These are phyloP conservation scores for Xanthoparmelia taractica DNA, from an alignment of 495 filamentous ascomycete genomes.

Conservation along the genomic window DNA sequence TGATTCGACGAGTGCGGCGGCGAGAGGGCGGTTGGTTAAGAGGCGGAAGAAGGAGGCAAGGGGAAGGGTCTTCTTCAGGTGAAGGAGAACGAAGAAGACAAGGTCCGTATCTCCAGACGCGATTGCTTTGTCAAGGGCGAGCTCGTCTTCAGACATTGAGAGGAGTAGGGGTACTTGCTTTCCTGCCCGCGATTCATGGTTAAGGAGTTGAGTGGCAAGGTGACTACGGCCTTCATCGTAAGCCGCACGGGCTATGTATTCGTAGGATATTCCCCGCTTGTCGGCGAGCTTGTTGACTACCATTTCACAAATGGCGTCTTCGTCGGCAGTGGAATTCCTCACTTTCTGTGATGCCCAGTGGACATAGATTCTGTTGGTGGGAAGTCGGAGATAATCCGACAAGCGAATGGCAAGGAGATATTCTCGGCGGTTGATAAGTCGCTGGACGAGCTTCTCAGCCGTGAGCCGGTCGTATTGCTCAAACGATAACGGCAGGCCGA, in stretches of 20 bases:
- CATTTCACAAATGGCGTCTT: slow-evolving; percentile 77
- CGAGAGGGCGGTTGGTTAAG: slow-evolving; percentile 78
- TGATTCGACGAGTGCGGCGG: slow-evolving; percentile 82
- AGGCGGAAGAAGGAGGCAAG: slow-evolving; percentile 87
- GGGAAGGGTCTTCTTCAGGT: slow-evolving; percentile 84
- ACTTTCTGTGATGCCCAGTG: slow-evolving; percentile 97
- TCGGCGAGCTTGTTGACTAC: slow-evolving; percentile 81
- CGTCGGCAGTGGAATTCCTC: slow-evolving; percentile 70
- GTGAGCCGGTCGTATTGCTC: slow-evolving; percentile 85
- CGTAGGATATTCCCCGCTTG: slow-evolving; percentile 89
- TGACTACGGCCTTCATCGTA: slow-evolving; percentile 86
- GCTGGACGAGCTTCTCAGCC: slow-evolving; percentile 74
- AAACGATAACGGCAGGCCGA: slow-evolving; percentile 85
- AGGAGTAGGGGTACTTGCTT: slow-evolving; percentile 93
- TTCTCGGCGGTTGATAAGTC: slow-evolving; percentile 80
- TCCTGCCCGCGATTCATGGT: slow-evolving; percentile 87
- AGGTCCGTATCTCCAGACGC: slow-evolving; percentile 93
- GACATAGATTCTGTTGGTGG: slow-evolving; percentile 84
- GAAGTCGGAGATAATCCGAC: slow-evolving; percentile 79
- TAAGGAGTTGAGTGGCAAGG: slow-evolving; percentile 81
- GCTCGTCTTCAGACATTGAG: slow-evolving; percentile 90
- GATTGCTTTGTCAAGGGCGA: slow-evolving; percentile 94
- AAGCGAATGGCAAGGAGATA: slow-evolving; percentile 85
- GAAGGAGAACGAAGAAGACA: slow-evolving; percentile 78
- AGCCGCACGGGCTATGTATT: slow-evolving; percentile 85